phyloP scores from a whole-genome alignment of 306 rosid genomes.

The Dalbergia cochinchinensis region DNA sequence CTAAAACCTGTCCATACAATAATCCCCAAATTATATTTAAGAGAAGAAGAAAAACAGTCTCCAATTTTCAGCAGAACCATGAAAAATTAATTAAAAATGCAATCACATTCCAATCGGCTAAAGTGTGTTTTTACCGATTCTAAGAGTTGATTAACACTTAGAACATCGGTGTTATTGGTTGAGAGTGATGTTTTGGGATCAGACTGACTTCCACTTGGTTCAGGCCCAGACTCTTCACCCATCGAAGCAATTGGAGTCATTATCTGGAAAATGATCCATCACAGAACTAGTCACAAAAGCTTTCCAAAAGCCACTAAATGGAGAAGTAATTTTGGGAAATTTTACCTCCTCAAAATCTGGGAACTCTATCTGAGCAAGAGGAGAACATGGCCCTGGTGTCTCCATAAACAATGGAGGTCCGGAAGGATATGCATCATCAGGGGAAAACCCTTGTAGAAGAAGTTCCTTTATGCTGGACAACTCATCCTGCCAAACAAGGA shows the following conservation, averaged over 20 bases:
- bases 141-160: constrained; percentile 86
- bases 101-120: constrained; percentile 27
- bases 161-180: constrained; percentile 63
- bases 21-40: constrained; percentile 33
- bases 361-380: constrained; percentile 74
- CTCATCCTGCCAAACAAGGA: constrained; percentile 65
- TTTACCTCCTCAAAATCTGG: constrained; percentile 80
- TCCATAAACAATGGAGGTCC: constrained; percentile 97
- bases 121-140: constrained; percentile 79
- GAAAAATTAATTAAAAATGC: constrained; percentile 37
- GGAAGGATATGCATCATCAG: constrained; percentile 85
- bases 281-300: constrained; percentile 29
- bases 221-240: constrained; percentile 77
- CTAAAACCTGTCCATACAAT: constrained; percentile 72
- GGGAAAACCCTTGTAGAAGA: constrained; percentile 81
- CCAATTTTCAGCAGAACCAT: constrained; percentile 41
- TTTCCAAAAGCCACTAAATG: constrained; percentile 42
- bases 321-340: constrained; percentile 38
- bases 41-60: constrained; percentile 31
- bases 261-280: constrained; percentile 61
- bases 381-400: constrained; percentile 85
- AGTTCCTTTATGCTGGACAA: constrained; percentile 75
- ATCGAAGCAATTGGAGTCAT: constrained; percentile 62
- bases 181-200: constrained; percentile 81
- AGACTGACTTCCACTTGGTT: constrained; percentile 83